Percentiles rank a stretch among this genome's conserved stretches.
Conservation (phyloP, 805 yeast species). For the Candida hispaniensis region DNA sequence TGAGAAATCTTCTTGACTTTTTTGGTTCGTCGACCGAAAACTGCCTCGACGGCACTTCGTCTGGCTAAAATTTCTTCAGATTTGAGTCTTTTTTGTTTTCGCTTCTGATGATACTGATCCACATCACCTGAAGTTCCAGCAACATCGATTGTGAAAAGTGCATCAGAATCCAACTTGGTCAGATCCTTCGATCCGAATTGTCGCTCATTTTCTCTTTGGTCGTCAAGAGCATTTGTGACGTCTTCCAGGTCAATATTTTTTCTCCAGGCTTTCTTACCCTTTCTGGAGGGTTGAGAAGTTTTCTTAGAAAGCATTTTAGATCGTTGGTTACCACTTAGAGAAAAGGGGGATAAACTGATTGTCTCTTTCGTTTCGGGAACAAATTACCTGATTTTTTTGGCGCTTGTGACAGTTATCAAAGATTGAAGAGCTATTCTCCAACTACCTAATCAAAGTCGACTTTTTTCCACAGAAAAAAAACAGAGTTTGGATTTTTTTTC, state of each 20-base stretch:
- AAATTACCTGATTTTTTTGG: too few species aligned
- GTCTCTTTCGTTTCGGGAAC: too few species aligned
- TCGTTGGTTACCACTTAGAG: too few species aligned
- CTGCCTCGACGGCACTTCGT: constrained; percentile 66
- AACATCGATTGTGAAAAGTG: constrained; percentile 55
- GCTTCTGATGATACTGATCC: constrained; percentile 21
- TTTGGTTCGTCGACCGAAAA: constrained; percentile 31
- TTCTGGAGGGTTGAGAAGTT: constrained; percentile 66
- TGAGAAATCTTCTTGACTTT: constrained; percentile 41
- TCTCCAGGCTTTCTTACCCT: constrained; percentile 89
- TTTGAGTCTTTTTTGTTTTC: constrained; percentile 38
- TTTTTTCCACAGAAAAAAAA: too few species aligned
- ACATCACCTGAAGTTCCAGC: constrained; percentile 40
- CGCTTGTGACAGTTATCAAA: too few species aligned
- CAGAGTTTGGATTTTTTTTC: too few species aligned
- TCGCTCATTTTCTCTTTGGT: constrained; percentile 47
- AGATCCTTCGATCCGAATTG: constrained; percentile 25
- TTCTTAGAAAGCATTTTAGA: too few species aligned
- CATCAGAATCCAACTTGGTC: constrained; percentile 34
- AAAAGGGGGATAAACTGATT: too few species aligned
- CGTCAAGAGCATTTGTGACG: constrained; percentile 59
- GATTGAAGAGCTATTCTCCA: too few species aligned
- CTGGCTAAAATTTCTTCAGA: constrained; percentile 62
- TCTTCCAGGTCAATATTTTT: constrained; percentile 83
- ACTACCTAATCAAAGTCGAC: too few species aligned